Evolutionary conservation across 495 filamentous ascomycete genomes (phyloP), one percentile per base, ranked within the genome.

Genomic region (Penicillium subrubescens): DNA sequence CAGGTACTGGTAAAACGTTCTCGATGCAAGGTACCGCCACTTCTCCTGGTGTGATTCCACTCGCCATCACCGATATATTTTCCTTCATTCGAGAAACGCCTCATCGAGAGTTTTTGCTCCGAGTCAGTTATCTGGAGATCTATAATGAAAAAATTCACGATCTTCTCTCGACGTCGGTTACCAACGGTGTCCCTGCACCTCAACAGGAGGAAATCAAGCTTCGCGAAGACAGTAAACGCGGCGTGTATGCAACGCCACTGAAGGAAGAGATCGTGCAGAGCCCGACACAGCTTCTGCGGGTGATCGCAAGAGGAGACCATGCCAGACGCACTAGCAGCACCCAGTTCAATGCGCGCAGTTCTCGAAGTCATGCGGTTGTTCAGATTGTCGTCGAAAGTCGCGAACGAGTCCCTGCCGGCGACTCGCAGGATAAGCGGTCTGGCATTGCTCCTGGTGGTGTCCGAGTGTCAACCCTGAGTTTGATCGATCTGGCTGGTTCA

Each of bases 191-290:
- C 43, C 79, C 83, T 2, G 76, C 77, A 23, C 71, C 78, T 15
- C 83, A 81, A 58, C 87, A 87, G 58, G 95, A 98, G 69, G 95
- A 99, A 70, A 98, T 99, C 75, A 97, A 98, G 77, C 79, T 99
- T 25, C 88, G 95, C 34, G 95, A 99, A 75, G 95, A 99, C 74
- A 91, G 89, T 77, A 98, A 97, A 76, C 84, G 95, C 54, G 96
- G 96, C 14, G 95, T 99, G 5, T 98, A 98, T 79, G 95, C 95
- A 4, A 97, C 88, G 44, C 95, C 95, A 37, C 77, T 99, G 67
- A 98, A 97, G 73, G 95, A 99, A 77, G 95, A 99, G 73, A 99
- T 99, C 70, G 95, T 99, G 25, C 96, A 98, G 72, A 97, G 92
- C 70, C 95, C 95, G 14, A 97, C 94, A 1, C 95, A 99, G 70